phyloP scores from a whole-genome alignment of 352 stramenopile genomes.

The Pythium apleroticum region DNA sequence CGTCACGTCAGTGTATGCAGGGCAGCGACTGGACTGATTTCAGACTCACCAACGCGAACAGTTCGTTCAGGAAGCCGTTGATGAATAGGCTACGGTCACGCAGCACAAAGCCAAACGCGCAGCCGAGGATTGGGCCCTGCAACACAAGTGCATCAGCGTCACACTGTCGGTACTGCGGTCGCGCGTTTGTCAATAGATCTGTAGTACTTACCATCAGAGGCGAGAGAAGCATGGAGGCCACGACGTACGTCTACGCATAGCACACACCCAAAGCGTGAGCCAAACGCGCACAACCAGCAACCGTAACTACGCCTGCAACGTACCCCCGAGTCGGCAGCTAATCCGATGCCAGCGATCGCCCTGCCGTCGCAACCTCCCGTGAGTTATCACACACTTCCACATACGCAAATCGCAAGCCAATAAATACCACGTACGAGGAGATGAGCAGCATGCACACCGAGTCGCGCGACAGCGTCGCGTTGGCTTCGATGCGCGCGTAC shows the following conservation, averaged over 20 bases:
- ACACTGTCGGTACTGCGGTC: neutral
- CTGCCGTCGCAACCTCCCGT: conserved; percentile 26
- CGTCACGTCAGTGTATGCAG: too few relatives aligned
- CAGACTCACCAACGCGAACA: conserved; percentile 65
- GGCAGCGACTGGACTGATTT: neutral
- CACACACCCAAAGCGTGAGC: conserved; percentile 8
- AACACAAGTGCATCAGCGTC: neutral
- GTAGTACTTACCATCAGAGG: conserved; percentile 69
- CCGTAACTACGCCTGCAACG: neutral
- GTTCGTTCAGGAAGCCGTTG: conserved; percentile 79
- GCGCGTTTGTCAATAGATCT: neutral
- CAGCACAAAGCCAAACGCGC: conserved; percentile 78
- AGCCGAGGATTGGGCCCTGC: conserved; percentile 80
- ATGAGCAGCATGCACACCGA: conserved; percentile 87
- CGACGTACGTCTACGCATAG: conserved; percentile 65
- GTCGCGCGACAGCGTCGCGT: conserved; percentile 77
- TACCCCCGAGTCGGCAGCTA: conserved; percentile 75
- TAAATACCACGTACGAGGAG: conserved; percentile 56
- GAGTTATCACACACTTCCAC: neutral
- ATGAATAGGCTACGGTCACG: conserved; percentile 81
- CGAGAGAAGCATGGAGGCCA: conserved; percentile 87
- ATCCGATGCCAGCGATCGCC: conserved; percentile 74
- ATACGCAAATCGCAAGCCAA: too few relatives aligned
- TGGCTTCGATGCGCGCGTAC: conserved; percentile 83
- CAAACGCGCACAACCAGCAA: neutral